Percentiles rank a stretch among this genome's conserved stretches.
Conservation (phyloP, 306 rosid genomes). For the Canavalia gladiata region DNA sequence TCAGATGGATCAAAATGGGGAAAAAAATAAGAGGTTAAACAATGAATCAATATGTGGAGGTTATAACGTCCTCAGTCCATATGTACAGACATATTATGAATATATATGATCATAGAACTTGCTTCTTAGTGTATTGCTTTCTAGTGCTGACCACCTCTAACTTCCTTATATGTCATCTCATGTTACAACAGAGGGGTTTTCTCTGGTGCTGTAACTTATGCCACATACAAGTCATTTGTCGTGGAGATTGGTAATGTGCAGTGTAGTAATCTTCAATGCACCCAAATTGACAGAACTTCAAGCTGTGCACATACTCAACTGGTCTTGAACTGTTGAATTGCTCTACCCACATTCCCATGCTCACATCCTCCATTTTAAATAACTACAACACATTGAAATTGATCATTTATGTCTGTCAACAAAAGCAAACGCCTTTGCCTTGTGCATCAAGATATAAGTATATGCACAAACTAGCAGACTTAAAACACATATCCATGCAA, state of each 20-base stretch:
- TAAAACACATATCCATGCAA: background rate
- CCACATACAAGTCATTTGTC: constrained; percentile 81
- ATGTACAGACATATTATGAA: constrained; percentile 25
- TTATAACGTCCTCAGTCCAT: background rate
- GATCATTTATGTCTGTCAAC: background rate
- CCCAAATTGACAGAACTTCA: constrained; percentile 74
- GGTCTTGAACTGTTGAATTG: constrained; percentile 63
- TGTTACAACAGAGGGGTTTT: constrained; percentile 68
- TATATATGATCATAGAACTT: constrained; percentile 4
- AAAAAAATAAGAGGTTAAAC: background rate
- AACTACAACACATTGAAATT: constrained; percentile 53
- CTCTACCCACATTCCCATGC: constrained; percentile 92
- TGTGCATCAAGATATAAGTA: background rate
- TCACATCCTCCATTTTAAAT: constrained; percentile 88
- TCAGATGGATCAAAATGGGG: background rate
- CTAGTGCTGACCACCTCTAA: background rate
- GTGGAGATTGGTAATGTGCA: constrained; percentile 84
- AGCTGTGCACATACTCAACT: constrained; percentile 67
- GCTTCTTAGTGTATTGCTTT: background rate
- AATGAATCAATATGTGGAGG: constrained; percentile 36
- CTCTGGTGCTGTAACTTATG: constrained; percentile 51
- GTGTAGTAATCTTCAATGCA: constrained; percentile 73
- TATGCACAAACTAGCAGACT: background rate
- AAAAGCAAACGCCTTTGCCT: background rate
- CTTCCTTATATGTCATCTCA: constrained; percentile 51